Evolutionary conservation across 805 yeast genomes (phyloP).

Genomic region (Ogataea chonburiensis): DNA sequence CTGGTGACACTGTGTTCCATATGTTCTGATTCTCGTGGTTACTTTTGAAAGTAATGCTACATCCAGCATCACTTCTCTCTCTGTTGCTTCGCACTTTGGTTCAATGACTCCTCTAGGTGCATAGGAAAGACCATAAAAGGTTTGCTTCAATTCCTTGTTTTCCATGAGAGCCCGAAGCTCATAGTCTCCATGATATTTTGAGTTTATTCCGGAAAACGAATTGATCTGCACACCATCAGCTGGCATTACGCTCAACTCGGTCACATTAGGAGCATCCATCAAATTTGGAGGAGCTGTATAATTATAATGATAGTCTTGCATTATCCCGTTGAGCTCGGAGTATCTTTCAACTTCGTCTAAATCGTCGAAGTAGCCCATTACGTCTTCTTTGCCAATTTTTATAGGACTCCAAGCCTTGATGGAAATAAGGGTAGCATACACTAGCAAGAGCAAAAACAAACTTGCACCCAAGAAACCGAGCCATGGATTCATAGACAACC

Average conservation of each 20-base stretch:
- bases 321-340: conserved; percentile 12
- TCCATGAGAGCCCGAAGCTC: conserved; percentile 41
- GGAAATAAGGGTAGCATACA: conserved; percentile 17
- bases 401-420: conserved; percentile 16
- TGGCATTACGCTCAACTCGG: background rate
- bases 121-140: conserved; percentile 59
- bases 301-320: conserved; percentile 5
- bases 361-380: conserved; percentile 12
- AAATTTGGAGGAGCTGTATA: background rate
- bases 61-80: conserved; percentile 53
- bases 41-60: conserved; percentile 55
- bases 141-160: conserved; percentile 32
- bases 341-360: conserved; percentile 12
- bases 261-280: background rate
- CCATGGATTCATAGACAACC: conserved; percentile 15
- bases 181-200: conserved; percentile 33
- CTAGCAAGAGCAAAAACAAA: conserved; percentile 11
- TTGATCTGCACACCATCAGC: conserved; percentile 15
- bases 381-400: conserved; percentile 11
- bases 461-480: conserved; percentile 5
- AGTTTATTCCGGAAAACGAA: conserved; percentile 33
- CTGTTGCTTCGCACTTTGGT: conserved; percentile 52
- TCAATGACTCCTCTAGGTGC: conserved; percentile 51
- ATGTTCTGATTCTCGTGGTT: conserved; percentile 55
- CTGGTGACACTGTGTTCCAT: conserved; percentile 64